Conservation (phyloP, 805 yeast genomes). For the Metschnikowia matae region DNA sequence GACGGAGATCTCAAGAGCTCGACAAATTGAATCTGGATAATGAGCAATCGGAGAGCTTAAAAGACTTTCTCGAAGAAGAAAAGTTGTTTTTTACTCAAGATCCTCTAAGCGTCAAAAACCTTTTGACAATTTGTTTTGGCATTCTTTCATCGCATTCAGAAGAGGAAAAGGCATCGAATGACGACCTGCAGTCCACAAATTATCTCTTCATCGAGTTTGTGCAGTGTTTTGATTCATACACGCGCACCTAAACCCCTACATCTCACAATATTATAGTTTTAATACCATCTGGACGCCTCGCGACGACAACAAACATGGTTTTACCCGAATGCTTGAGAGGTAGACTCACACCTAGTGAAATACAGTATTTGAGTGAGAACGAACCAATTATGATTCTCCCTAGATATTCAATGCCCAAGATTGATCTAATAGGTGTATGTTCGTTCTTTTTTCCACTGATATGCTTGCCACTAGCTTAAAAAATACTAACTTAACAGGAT, state of each 20-base stretch:
- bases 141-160: constrained; percentile 6
- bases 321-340: constrained; percentile 14
- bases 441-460: neutral
- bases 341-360: constrained; percentile 69
- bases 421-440: constrained; percentile 61
- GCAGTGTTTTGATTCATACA: constrained; percentile 5
- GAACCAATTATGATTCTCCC: constrained; percentile 74
- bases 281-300: neutral
- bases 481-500: constrained; percentile 30
- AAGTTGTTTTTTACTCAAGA: constrained; percentile 4
- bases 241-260: constrained; percentile 4
- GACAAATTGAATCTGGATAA: neutral
- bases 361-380: constrained; percentile 82
- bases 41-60: neutral
- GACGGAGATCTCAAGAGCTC: constrained; percentile 3
- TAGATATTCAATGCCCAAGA: constrained; percentile 62
- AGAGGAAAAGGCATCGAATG: constrained; percentile 1
- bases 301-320: constrained; percentile 10
- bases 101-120: neutral
- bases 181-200: constrained; percentile 10
- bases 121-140: constrained; percentile 9
- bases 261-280: neutral
- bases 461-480: neutral
- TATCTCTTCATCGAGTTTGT: constrained; percentile 4
- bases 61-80: constrained; percentile 1